Conservation (phyloP, 345 rosid genomes). For the Lumnitzera racemosa region DNA sequence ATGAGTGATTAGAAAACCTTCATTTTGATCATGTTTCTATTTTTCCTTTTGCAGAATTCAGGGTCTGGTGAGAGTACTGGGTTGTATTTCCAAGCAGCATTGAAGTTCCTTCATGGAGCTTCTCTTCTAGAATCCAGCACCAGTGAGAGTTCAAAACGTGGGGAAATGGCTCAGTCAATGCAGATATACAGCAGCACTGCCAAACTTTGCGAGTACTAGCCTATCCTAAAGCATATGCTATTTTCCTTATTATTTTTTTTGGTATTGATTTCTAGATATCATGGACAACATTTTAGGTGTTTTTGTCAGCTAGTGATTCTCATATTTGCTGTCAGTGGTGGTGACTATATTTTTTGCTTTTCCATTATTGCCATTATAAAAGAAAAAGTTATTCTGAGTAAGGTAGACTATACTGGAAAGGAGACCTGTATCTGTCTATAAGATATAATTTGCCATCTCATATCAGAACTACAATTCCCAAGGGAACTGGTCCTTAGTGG, state of each 20-base stretch:
- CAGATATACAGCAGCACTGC: slow-evolving; percentile 79
- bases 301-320: too few species aligned
- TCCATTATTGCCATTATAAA: too few species aligned
- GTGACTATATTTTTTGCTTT: too few species aligned
- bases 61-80: slow-evolving; percentile 60
- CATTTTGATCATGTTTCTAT: neutral
- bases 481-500: too few species aligned
- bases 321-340: too few species aligned
- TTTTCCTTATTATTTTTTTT: slow-evolving; percentile 1
- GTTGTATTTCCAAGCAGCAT: slow-evolving; percentile 89
- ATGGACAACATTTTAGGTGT: neutral
- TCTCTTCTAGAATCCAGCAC: slow-evolving; percentile 64
- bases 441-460: too few species aligned
- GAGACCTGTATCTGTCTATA: too few species aligned
- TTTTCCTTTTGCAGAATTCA: slow-evolving; percentile 38
- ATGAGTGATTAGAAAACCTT: neutral
- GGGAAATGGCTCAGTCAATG: slow-evolving; percentile 57
- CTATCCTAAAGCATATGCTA: slow-evolving; percentile 10
- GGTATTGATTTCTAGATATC: neutral
- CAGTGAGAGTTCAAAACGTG: slow-evolving; percentile 57
- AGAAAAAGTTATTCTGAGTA: too few species aligned
- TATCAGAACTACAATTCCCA: too few species aligned
- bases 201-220: slow-evolving; percentile 84
- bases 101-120: slow-evolving; percentile 90
- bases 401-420: too few species aligned